Base-by-base conservation (phyloP, 2,329 filamentous ascomycete species). In the Colletotrichum magnum region DNA sequence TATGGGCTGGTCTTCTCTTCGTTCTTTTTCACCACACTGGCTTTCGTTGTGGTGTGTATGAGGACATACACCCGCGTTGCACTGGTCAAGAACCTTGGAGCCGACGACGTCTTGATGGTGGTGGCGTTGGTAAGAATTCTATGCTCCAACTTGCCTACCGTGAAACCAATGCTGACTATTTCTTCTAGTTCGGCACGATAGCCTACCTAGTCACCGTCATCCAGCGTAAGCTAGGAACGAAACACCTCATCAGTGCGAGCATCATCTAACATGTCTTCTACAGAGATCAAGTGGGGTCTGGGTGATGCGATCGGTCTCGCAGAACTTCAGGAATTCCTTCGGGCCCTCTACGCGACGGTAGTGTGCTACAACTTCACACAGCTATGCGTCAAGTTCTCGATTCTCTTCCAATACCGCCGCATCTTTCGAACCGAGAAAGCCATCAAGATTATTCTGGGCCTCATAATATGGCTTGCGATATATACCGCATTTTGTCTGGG, bases 361-460 rank as follows among this genome's bases (percentile, higher is more conserved):
- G 59, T 74, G 7, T 57, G 69, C 28, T 77, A 78, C 71, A 76
- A 69, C 58, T 54, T 74, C 53, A 71, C 72, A 21, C 74, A 76
- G 52, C 54, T 75, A 10, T 52, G 69, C 36, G 69, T 77, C 64
- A 78, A 78, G 59, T 72, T 78, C 53, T 77, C 75, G 43, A 75
- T 78, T 58, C 58, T 74, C 10, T 71, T 75, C 26, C 75, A 77
- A 61, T 78, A 74, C 69, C 66, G 68, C 52, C 75, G 75, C 51
- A 75, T 78, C 61, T 77, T 78, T 58, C 67, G 50, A 18, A 58
- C 64, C 2, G 69, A 68, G 45, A 68, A 63, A 12, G 73, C 75
- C 3, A 67, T 65, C 61, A 71, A 69, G 12, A 59, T 76, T 28
- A 76, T 76, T 48, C 26, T 73, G 0, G 70, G 70, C 10, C 58